A percentile compares a stretch with the other conserved stretches of the same genome.
These are phyloP conservation scores for Trypanosoma congolense DNA, from an alignment of 208 protist genomes.

Conservation along the genomic window DNA sequence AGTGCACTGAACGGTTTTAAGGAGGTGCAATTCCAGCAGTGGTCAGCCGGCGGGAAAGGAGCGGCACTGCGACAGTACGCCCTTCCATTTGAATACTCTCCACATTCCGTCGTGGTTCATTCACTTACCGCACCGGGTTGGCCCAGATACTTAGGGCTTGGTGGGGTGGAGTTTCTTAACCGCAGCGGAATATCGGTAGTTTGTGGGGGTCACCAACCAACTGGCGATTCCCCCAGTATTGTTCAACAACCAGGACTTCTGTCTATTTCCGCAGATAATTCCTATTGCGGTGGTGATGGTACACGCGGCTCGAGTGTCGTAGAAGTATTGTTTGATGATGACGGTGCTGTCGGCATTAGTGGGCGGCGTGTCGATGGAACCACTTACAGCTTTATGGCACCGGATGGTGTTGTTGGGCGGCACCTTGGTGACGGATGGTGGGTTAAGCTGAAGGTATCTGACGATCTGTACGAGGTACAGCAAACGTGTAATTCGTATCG, in stretches of 20 bases:
- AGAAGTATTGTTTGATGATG: slow-evolving; percentile 55
- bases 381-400: slow-evolving; percentile 38
- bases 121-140: slow-evolving; percentile 41
- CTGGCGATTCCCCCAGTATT: slow-evolving; percentile 69
- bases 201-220: slow-evolving; percentile 75
- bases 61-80: slow-evolving; percentile 58
- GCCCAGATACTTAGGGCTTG: slow-evolving; percentile 44
- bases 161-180: slow-evolving; percentile 60
- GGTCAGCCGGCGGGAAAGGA: slow-evolving; percentile 27
- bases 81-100: slow-evolving; percentile 39
- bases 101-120: slow-evolving; percentile 60
- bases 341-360: slow-evolving; percentile 27
- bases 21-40: slow-evolving; percentile 38
- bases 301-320: slow-evolving; percentile 50
- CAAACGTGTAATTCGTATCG: slow-evolving; percentile 52
- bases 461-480: slow-evolving; percentile 42
- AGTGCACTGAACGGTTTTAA: slow-evolving; percentile 55
- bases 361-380: slow-evolving; percentile 40
- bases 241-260: slow-evolving; percentile 64
- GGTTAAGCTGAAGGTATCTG: slow-evolving; percentile 42
- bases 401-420: slow-evolving; percentile 35
- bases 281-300: slow-evolving; percentile 55
- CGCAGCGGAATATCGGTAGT: slow-evolving; percentile 59
- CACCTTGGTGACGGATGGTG: slow-evolving; percentile 62
- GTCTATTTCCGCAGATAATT: slow-evolving; percentile 77